These are phyloP conservation scores for Nicotiana undulata DNA, from an alignment of 257 asterid genomes.

Conservation along the genomic window DNA sequence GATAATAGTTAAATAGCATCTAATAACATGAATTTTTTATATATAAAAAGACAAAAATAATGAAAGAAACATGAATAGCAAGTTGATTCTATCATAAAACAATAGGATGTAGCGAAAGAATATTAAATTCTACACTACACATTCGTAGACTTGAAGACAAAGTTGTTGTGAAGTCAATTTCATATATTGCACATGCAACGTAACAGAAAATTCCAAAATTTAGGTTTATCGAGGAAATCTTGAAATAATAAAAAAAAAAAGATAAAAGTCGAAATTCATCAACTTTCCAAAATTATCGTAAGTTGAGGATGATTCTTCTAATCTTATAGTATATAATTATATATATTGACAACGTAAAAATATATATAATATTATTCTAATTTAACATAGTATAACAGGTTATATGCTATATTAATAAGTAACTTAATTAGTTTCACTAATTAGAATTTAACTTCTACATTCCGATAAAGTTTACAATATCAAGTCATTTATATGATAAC, in stretches of 20 bases:
- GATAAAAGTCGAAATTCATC: background rate
- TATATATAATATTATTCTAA: too few species aligned
- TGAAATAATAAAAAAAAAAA: background rate
- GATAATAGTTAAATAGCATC: background rate
- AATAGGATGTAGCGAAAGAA: background rate
- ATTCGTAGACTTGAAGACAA: constrained; percentile 4
- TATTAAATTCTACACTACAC: background rate
- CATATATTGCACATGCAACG: constrained; percentile 7
- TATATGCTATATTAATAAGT: too few species aligned
- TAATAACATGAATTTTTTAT: background rate
- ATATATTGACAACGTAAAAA: background rate
- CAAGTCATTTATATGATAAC: too few species aligned
- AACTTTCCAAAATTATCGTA: background rate
- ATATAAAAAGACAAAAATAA: background rate
- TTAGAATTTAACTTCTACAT: too few species aligned
- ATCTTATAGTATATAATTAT: background rate
- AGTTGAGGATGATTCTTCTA: background rate
- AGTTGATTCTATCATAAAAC: background rate
- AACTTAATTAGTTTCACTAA: too few species aligned
- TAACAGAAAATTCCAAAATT: background rate
- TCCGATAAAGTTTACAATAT: too few species aligned
- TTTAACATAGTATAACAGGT: too few species aligned
- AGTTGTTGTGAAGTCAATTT: background rate
- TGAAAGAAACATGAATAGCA: background rate
- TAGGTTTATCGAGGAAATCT: background rate